Conservation (phyloP, 2,329 filamentous ascomycete species). For the Pseudocercospora crystallina region DNA sequence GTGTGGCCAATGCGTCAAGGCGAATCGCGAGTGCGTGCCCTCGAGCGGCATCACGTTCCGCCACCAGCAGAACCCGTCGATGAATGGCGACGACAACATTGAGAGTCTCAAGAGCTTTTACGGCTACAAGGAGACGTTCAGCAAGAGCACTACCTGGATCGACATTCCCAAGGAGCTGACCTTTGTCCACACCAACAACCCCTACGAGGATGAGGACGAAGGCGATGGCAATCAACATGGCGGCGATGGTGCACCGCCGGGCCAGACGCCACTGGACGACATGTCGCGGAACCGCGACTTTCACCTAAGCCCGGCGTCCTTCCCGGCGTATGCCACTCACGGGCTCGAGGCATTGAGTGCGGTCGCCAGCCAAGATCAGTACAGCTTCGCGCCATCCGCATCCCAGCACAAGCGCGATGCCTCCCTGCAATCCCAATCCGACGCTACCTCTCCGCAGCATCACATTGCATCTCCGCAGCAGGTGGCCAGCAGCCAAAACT, state of each 20-base stretch:
- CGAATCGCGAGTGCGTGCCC: slow-evolving; percentile 59
- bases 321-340: slow-evolving; percentile 40
- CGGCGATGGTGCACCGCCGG: neutral
- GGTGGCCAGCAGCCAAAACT: slow-evolving; percentile 15
- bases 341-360: slow-evolving; percentile 57
- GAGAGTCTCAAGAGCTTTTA: slow-evolving; percentile 60
- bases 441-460: slow-evolving; percentile 25
- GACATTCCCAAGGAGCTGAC: slow-evolving; percentile 61
- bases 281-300: slow-evolving; percentile 3
- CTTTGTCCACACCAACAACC: slow-evolving; percentile 63
- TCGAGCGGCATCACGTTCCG: slow-evolving; percentile 65
- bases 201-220: slow-evolving; percentile 52
- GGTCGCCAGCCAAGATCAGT: slow-evolving; percentile 48
- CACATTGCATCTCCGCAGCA: slow-evolving; percentile 15
- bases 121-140: slow-evolving; percentile 66
- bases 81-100: slow-evolving; percentile 54
- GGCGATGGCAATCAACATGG: slow-evolving; percentile 5
- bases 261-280: neutral
- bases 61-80: slow-evolving; percentile 68
- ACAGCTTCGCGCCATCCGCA: slow-evolving; percentile 36
- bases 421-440: slow-evolving; percentile 23
- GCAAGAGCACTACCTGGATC: slow-evolving; percentile 61
- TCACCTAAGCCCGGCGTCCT: slow-evolving; percentile 18
- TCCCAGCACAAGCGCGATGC: slow-evolving; percentile 31
- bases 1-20: slow-evolving; percentile 62